These are phyloP conservation scores for Taiwanofungus camphoratus DNA, from an alignment of 1,284 basidiomycete genomes.

Conservation along the genomic window DNA sequence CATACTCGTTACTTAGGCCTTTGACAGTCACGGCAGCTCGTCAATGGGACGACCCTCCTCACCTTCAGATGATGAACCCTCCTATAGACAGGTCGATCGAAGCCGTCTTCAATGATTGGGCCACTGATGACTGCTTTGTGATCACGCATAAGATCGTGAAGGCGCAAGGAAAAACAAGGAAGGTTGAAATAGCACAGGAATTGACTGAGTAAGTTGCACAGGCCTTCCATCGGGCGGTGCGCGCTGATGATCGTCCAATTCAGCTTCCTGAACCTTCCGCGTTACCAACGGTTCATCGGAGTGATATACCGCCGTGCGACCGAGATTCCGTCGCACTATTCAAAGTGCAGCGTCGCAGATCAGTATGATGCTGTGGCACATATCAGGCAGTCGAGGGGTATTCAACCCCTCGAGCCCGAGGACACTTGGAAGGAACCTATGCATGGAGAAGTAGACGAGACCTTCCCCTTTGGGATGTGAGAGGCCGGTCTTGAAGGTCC, in stretches of 20 bases:
- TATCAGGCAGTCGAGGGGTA: conserved; percentile 19
- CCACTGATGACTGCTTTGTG: conserved; percentile 17
- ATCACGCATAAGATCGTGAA: conserved; percentile 20
- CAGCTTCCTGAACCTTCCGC: conserved; percentile 22
- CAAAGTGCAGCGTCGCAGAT: conserved; percentile 21
- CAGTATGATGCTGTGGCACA: conserved; percentile 24
- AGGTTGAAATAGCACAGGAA: conserved; percentile 17
- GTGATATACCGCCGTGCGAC: conserved; percentile 25
- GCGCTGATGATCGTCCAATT: background rate
- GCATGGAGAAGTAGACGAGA: conserved; percentile 18
- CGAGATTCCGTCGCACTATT: conserved; percentile 24
- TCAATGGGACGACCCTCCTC: conserved; percentile 26
- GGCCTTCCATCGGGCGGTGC: no score
- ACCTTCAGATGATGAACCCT: conserved; percentile 20
- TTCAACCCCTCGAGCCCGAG: conserved; percentile 21
- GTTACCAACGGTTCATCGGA: conserved; percentile 25
- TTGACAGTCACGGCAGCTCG: conserved; percentile 22
- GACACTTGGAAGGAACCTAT: conserved; percentile 16
- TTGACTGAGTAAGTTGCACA: conserved; percentile 17
- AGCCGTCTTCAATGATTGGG: conserved; percentile 18
- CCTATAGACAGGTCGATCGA: conserved; percentile 23
- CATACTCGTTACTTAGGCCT: background rate
- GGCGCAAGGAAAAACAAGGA: conserved; percentile 15
- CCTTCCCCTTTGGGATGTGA: conserved; percentile 23
- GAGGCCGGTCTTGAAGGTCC: background rate